phyloP scores from a whole-genome alignment of 495 filamentous ascomycete species.

The Beverwykella pulmonaria region DNA sequence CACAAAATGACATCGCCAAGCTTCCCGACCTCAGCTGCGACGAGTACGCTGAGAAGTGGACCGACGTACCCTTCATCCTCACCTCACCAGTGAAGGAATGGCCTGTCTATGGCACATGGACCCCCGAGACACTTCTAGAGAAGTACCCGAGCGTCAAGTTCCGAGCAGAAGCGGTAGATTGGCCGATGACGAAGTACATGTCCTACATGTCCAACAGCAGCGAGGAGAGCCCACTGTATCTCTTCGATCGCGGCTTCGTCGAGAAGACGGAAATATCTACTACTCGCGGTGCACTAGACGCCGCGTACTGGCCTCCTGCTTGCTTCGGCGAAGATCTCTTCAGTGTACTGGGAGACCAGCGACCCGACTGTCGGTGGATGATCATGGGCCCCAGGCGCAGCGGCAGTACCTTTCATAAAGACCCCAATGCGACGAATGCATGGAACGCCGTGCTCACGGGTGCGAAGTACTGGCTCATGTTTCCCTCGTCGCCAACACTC shows the following conservation, averaged over 20 bases:
- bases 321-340: slow-evolving; percentile 93
- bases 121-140: slow-evolving; percentile 61
- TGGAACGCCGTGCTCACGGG: slow-evolving; percentile 96
- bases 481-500: slow-evolving; percentile 65
- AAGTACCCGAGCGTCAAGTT: slow-evolving; percentile 70
- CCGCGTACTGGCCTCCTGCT: slow-evolving; percentile 77
- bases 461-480: slow-evolving; percentile 98
- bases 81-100: slow-evolving; percentile 81
- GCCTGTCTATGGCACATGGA: slow-evolving; percentile 80
- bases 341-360: slow-evolving; percentile 71
- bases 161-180: slow-evolving; percentile 91
- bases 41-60: slow-evolving; percentile 77
- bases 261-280: slow-evolving; percentile 73
- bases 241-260: slow-evolving; percentile 86
- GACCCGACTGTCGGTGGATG: slow-evolving; percentile 90
- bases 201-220: slow-evolving; percentile 80
- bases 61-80: slow-evolving; percentile 82
- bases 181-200: slow-evolving; percentile 77
- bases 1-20: slow-evolving; percentile 70
- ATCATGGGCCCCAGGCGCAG: slow-evolving; percentile 88
- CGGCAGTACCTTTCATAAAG: slow-evolving; percentile 95
- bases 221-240: slow-evolving; percentile 90
- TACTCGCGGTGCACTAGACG: slow-evolving; percentile 47
- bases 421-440: slow-evolving; percentile 75
- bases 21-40: slow-evolving; percentile 67